Evolutionary conservation across 2,329 filamentous ascomycete genomes (phyloP), one percentile per base, ranked within the genome.

Genomic region (Aurifilum marmelostoma): DNA sequence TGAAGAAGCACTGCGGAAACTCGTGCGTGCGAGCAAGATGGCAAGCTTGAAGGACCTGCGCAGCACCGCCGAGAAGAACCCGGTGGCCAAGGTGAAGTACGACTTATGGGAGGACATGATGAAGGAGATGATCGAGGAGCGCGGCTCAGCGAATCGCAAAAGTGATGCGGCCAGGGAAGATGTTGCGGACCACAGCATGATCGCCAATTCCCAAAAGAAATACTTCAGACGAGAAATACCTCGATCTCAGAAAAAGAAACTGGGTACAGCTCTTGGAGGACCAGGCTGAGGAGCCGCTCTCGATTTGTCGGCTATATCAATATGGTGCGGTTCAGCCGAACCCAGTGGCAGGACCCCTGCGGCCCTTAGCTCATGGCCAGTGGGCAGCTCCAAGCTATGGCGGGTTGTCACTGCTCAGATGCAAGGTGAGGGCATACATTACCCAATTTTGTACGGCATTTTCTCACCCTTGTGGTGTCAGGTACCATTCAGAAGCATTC

Each of bases 31-130:
- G 24, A 87, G 86, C 67, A 90, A 90, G 77, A 85, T 88, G 73
- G 86, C 88, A 63, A 88, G 87, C 73, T 87, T 90, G 73, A 90
- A 90, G 75, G 88, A 89, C 74, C 84, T 89, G 58, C 88, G 86
- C 73, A 81, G 83, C 2, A 77, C 85, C 2, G 87, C 88, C 2
- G 82, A 86, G 72, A 82, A 83, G 66, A 83, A 88, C 73, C 75
- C 79, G 2, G 79, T 83, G 27, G 85, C 84, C 59, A 86, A 85
- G 73, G 81, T 86, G 71, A 82, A 88, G 21, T 87, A 89, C 73
- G 79, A 85, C 8, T 78, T 88, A 5, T 91, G 88, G 88, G 88
- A 90, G 76, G 77, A 80, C 16, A 84, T 87, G 0, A 90, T 90
- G 87, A 83, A 83, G 64, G 83, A 85, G 54, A 81, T 90, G 59